Evolutionary conservation across 495 filamentous ascomycete species (phyloP), one percentile per base, ranked within the genome.

Genomic region (Lindgomyces ingoldianus): DNA sequence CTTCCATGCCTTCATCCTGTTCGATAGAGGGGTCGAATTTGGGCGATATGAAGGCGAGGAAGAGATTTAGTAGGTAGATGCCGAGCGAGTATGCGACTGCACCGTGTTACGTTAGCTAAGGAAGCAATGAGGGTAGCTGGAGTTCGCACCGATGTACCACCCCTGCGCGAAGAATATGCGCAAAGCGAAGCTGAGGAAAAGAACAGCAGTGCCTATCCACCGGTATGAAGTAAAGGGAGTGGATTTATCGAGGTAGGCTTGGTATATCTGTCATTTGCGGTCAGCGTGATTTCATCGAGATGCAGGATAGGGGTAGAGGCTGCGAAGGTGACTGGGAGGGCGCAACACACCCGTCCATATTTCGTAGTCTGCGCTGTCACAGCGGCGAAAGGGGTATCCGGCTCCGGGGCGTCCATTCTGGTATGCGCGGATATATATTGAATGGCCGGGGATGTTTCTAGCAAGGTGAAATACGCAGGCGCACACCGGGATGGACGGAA

Each of bases 1-100:
- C 93, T 74, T 98, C 94, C 77, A 98, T 92, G 62, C 92, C 91
- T 69, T 93, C 92, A 76, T 98, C 94, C 69, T 91, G 85, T 62
- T 96, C 93, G 71, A 95, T 90, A 36, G 91, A 96, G 27, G 95
- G 94, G 80, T 98, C 94, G 83, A 98, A 97, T 82, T 98, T 98
- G 63, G 94, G 94, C 70, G 92, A 90, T 18, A 98, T 83, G 83
- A 98, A 98, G 65, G 95, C 95, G 74, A 98, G 91, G 86, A 98
- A 98, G 57, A 98, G 87, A 80, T 98, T 98, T 57, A 98, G 88
- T 47, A 98, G 91, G 81, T 98, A 98, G 82, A 98, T 98, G 62
- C 94, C 94, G 57, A 98, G 87, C 25, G 94, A 93, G 79, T 98
- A 98, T 68, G 91, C 91, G 65, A 98, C 94, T 98, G 71, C 51